Percentiles rank a stretch among this genome's conserved stretches.
phyloP scores from a whole-genome alignment of 768 basidiomycete genomes.

The Naganishia vaughanmartiniae region DNA sequence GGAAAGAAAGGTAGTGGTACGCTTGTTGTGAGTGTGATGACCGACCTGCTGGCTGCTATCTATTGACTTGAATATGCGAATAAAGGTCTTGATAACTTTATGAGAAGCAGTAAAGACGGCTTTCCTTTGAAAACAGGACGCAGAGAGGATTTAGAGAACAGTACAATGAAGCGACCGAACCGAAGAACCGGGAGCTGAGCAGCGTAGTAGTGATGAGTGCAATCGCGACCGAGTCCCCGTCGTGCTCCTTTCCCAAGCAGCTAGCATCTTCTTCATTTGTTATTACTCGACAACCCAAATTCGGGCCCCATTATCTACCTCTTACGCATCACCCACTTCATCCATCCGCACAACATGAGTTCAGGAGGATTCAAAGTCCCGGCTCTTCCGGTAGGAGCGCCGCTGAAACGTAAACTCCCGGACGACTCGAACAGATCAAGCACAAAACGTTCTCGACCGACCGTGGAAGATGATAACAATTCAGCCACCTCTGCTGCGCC shows the following conservation, averaged over 20 bases:
- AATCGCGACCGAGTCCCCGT: background rate
- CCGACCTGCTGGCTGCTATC: too few relatives aligned
- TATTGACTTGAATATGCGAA: too few relatives aligned
- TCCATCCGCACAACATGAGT: conserved; percentile 4
- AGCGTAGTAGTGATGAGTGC: background rate
- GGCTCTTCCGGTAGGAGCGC: background rate
- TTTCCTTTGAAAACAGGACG: too few relatives aligned
- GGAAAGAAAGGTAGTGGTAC: background rate
- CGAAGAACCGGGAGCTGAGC: background rate
- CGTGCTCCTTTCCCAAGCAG: background rate
- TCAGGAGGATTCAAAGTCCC: conserved; percentile 20
- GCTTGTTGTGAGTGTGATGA: too few relatives aligned
- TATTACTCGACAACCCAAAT: background rate
- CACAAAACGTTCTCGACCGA: conserved; percentile 15
- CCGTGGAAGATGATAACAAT: conserved; percentile 8
- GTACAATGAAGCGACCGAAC: too few relatives aligned
- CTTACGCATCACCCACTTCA: background rate
- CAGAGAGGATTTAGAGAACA: too few relatives aligned
- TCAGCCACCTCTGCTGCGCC: background rate
- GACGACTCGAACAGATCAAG: conserved; percentile 15
- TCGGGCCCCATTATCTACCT: background rate
- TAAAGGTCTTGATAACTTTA: too few relatives aligned
- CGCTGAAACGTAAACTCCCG: conserved; percentile 6
- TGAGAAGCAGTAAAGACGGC: too few relatives aligned
- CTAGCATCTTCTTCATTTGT: background rate